Percentiles rank a stretch among this genome's conserved stretches.
Conservation (phyloP, 73 alveolate genomes). For the Tetrahymena borealis region DNA sequence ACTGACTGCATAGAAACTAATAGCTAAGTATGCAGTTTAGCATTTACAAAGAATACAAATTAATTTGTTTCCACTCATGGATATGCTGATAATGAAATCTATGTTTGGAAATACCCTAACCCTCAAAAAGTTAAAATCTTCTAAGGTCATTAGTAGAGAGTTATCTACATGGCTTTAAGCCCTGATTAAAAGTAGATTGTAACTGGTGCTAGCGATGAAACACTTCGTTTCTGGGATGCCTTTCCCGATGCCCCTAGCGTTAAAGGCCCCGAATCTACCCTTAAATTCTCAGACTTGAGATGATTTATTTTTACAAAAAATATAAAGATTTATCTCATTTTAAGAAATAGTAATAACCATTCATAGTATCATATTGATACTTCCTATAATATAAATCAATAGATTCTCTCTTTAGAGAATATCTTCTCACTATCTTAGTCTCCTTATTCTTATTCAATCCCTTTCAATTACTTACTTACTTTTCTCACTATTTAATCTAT, state of each 20-base stretch:
- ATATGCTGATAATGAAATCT: slow-evolving; percentile 55
- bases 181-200: slow-evolving; percentile 65
- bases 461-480: too few species aligned
- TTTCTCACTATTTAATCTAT: too few species aligned
- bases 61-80: slow-evolving; percentile 73
- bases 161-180: slow-evolving; percentile 53
- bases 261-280: slow-evolving; percentile 1
- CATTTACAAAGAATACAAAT: slow-evolving; percentile 76
- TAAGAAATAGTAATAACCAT: background rate
- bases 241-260: slow-evolving; percentile 28
- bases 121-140: slow-evolving; percentile 50
- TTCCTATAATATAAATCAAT: too few species aligned
- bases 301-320: background rate
- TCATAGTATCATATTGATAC: background rate
- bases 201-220: slow-evolving; percentile 81
- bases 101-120: slow-evolving; percentile 62
- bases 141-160: slow-evolving; percentile 74
- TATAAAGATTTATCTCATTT: too few species aligned
- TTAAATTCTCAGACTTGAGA: background rate
- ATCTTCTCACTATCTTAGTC: too few species aligned
- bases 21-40: slow-evolving; percentile 74
- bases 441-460: too few species aligned
- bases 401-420: too few species aligned
- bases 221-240: slow-evolving; percentile 75
- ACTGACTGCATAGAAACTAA: slow-evolving; percentile 60